Conservation (phyloP, 306 rosid species). For the Oemleria cerasiformis region DNA sequence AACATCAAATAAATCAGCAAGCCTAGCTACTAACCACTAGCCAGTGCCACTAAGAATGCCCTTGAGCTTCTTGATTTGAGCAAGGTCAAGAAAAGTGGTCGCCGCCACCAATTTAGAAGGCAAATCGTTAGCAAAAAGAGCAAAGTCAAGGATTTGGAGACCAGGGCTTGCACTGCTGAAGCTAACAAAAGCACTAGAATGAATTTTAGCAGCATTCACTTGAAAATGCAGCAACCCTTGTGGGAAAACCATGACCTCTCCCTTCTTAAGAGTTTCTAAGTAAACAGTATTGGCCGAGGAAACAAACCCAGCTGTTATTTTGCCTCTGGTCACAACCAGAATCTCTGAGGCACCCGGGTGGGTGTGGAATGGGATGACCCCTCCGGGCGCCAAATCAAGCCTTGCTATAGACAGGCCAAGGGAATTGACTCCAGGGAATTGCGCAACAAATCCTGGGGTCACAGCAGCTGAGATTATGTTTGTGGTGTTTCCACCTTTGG, state of each 20-base stretch:
- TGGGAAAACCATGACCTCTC: slow-evolving; percentile 73
- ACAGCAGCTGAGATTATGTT: slow-evolving; percentile 71
- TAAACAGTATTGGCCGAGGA: slow-evolving; percentile 59
- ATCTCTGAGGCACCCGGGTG: slow-evolving; percentile 74
- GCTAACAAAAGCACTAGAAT: slow-evolving; percentile 40
- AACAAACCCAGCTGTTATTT: slow-evolving; percentile 57
- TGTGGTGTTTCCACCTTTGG: slow-evolving; percentile 45
- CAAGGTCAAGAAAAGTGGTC: slow-evolving; percentile 72
- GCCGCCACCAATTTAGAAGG: slow-evolving; percentile 42
- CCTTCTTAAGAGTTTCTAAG: slow-evolving; percentile 49
- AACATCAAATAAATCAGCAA: too few species aligned
- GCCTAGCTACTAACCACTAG: slow-evolving; percentile 8
- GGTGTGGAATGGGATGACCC: slow-evolving; percentile 85
- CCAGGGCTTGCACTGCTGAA: slow-evolving; percentile 81
- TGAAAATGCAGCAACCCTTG: slow-evolving; percentile 84
- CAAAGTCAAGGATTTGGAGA: slow-evolving; percentile 75
- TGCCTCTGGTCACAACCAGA: slow-evolving; percentile 47
- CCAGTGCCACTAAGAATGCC: slow-evolving; percentile 71
- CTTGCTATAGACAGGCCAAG: slow-evolving; percentile 63
- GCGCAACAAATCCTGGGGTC: slow-evolving; percentile 70
- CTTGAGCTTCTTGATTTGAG: slow-evolving; percentile 68
- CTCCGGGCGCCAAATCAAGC: slow-evolving; percentile 59
- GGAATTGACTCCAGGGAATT: slow-evolving; percentile 69
- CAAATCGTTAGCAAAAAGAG: slow-evolving; percentile 61
- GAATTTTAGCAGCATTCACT: slow-evolving; percentile 34